Base-by-base conservation (phyloP, 148 eudicot genomes). In the Chenopodium quinoa region DNA sequence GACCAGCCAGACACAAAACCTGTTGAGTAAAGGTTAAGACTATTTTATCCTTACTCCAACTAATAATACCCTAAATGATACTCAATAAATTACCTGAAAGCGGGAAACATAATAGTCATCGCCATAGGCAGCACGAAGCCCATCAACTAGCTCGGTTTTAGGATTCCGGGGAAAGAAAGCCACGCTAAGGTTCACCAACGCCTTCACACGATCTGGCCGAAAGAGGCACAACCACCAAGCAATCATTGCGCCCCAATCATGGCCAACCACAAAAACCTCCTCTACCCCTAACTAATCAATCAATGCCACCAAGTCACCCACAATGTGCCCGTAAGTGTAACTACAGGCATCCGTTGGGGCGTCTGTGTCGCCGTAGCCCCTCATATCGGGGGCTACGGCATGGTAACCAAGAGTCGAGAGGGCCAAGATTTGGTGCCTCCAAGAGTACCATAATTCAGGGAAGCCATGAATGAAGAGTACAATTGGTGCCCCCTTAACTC, bases 371-470 rank as follows among this genome's bases (percentile, higher is more conserved):
- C 95, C 95, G 75, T 72, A 92, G 67, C 92, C 93, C 20, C 95
- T 87, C 86, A 91, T 85, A 64, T 90, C 95, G 32, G 95, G 95
- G 12, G 93, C 93, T 47, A 90, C 87, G 3, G 89, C 83, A 23
- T 84, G 91, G 87, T 88, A 92, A 52, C 93, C 91, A 8, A 50
- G 75, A 79, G 90, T 78, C 4, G 95, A 84, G 31, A 92, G 88
- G 65, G 73, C 83, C 23, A 78, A 76, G 79, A 92, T 83, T 84
- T 92, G 95, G 88, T 90, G 93, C 60, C 92, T 86, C 91, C 95
- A 90, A 1, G 91, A 72, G 87, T 88, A 90, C 95, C 95, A 92
- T 78, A 89, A 87, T 65, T 90, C 90, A 0, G 93, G 93, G 80
- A 92, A 92, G 65, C 93, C 93, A 73, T 90, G 95, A 78, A 92